A percentile compares a stretch with the other conserved stretches of the same genome.
phyloP scores from a whole-genome alignment of 768 basidiomycete genomes.

The Suillus paluster region DNA sequence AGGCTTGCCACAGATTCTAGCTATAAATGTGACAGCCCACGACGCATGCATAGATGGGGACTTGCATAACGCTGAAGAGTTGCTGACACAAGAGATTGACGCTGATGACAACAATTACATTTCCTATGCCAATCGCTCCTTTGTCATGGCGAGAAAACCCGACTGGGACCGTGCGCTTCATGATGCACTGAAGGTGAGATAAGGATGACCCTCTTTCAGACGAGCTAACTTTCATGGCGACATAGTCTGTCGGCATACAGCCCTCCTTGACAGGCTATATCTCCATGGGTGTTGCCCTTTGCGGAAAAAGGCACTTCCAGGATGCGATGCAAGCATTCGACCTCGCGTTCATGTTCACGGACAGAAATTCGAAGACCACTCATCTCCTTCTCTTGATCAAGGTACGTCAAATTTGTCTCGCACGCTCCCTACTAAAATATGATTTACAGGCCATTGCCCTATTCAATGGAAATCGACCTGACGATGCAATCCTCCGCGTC shows the following conservation, averaged over 20 bases:
- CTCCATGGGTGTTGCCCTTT: background rate
- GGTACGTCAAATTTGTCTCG: background rate
- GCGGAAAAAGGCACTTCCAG: background rate
- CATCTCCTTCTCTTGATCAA: background rate
- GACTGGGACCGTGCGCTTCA: background rate
- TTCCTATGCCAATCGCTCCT: background rate
- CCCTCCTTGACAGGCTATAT: background rate
- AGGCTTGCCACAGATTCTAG: background rate
- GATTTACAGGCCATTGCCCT: background rate
- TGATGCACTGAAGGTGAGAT: background rate
- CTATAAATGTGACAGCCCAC: background rate
- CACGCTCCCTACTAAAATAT: background rate
- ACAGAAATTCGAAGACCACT: background rate
- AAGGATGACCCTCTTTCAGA: too few relatives aligned
- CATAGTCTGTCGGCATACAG: background rate
- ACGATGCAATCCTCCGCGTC: background rate
- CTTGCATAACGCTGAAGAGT: background rate
- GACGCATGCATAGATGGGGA: background rate
- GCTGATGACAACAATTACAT: background rate
- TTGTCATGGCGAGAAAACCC: background rate
- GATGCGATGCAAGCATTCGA: background rate
- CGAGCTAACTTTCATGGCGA: background rate
- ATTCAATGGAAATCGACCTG: background rate
- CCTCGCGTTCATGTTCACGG: background rate
- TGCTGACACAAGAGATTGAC: background rate